Evolutionary conservation across 139 green algal genomes (phyloP), one percentile per base, ranked within the genome.

Genomic region (Spirogloea muscicola): DNA sequence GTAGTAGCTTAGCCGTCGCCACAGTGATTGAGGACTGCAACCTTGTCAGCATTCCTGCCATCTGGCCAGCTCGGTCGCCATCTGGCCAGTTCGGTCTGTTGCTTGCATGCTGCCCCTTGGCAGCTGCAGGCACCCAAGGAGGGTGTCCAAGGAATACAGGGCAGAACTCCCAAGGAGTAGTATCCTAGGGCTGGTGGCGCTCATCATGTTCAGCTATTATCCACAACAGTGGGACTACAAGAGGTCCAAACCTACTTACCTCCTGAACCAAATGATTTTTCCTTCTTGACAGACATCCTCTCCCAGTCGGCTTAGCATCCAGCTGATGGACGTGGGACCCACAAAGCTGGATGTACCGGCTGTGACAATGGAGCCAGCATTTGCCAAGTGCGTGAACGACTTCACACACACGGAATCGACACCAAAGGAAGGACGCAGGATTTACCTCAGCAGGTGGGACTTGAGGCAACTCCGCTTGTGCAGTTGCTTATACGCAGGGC

Each of bases 321-420:
- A 78, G 58, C 40, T 80, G n/a, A 74, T 83, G 71, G 76, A 83
- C 7, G 34, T 34, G 7, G 88, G 92, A 34, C 74, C 85, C 0
- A 88, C 94, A 75, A 86, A 86, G 70, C 81, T 80, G 18, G 89
- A 90, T 42, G 81, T 87, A 31, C 57, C 85, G 5, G 49, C 38
- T 21, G 68, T 74, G 82, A 58, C 49, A 36, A 77, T 85, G 57
- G 79, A 85, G 27, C 18, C 25, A 1, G 62, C 39, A 9, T 91
- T 96, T 77, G 79, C 76, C n/a, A 73, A 87, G 9, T 96, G 96
- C 74, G 85, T 96, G 33, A 77, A 74, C 34, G 41, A 48, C 31
- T 93, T 85, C 74, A 74, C 90, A 3, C 78, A 79, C 48, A 64
- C 42, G 39, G 68, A 27, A 9, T 25, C 72, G 16, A 21, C 21